Conservation (phyloP, 176 grass and related monocot species). For the Avena eriantha region DNA sequence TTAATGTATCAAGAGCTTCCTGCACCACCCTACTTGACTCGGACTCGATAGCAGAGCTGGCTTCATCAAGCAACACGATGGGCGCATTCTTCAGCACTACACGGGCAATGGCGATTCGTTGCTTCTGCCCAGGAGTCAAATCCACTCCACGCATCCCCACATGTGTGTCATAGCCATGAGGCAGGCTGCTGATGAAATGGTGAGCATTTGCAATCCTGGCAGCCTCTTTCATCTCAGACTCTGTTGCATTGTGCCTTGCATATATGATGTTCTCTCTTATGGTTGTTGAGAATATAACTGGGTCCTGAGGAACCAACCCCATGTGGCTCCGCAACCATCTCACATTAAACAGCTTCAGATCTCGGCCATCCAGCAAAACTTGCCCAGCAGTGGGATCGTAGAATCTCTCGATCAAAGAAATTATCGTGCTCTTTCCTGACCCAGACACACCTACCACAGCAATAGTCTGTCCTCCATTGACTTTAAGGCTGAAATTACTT, state of each 20-base stretch:
- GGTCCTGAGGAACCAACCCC: constrained; percentile 95
- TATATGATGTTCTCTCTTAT: constrained; percentile 99
- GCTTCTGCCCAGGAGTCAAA: constrained; percentile 93
- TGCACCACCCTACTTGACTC: constrained; percentile 97
- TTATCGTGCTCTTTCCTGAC: constrained; percentile 93
- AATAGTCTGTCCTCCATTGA: constrained; percentile 91
- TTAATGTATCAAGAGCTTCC: constrained; percentile 88
- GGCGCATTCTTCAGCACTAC: constrained; percentile 97
- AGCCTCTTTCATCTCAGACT: constrained; percentile 96
- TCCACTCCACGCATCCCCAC: constrained; percentile 93
- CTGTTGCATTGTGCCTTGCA: constrained; percentile 91
- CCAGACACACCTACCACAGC: constrained; percentile 94
- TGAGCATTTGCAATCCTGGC: constrained; percentile 96
- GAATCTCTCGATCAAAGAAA: constrained; percentile 95
- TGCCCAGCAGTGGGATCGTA: constrained; percentile 89
- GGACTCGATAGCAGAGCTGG: constrained; percentile 91
- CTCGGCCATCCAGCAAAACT: constrained; percentile 89
- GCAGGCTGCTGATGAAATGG: constrained; percentile 97
- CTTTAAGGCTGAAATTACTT: constrained; percentile 92
- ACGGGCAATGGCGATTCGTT: constrained; percentile 90
- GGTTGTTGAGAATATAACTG: constrained; percentile 98
- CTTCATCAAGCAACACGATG: constrained; percentile 90
- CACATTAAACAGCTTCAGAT: constrained; percentile 93
- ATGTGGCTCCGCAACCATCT: constrained; percentile 95
- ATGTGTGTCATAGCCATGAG: constrained; percentile 95